Evolutionary conservation across 176 grass and related monocot species (phyloP).

Genomic region (Avena insularis): DNA sequence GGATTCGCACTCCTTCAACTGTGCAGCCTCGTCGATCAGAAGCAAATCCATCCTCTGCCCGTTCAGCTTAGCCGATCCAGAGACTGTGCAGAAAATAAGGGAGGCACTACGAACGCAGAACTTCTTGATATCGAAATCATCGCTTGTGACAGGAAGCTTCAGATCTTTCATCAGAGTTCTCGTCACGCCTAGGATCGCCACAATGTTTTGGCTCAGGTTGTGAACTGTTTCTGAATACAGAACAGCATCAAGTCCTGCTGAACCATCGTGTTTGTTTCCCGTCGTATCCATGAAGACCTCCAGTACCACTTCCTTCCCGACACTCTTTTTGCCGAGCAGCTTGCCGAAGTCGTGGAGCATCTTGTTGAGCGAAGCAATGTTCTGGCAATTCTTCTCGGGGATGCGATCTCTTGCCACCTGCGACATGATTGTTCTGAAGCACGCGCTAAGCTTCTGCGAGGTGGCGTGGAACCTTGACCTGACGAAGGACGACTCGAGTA

Average conservation of each 20-base stretch:
- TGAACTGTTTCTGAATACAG: not conserved
- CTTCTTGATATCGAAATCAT: not conserved
- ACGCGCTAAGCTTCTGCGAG: constrained; percentile 21
- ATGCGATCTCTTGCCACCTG: constrained; percentile 47
- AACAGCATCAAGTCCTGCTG: not conserved
- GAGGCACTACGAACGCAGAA: constrained; percentile 49
- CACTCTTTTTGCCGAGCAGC: constrained; percentile 21
- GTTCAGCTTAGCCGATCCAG: constrained; percentile 54
- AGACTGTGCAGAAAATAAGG: constrained; percentile 67
- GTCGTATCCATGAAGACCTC: not conserved
- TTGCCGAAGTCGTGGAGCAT: constrained; percentile 44
- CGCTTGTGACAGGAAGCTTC: constrained; percentile 40
- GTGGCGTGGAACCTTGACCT: constrained; percentile 41
- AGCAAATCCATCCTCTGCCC: constrained; percentile 51
- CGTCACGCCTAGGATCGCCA: not conserved
- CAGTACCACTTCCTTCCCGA: not conserved
- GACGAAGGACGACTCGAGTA: constrained; percentile 42
- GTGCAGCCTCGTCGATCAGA: constrained; percentile 74
- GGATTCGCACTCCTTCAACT: constrained; percentile 80
- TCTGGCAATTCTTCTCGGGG: constrained; percentile 33
- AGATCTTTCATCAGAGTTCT: constrained; percentile 30
- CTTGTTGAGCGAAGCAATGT: constrained; percentile 41
- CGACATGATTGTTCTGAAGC: constrained; percentile 44
- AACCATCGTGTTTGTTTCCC: not conserved
- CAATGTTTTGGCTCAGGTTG: not conserved